These are phyloP conservation scores for Triangularia verruculosa DNA, from an alignment of 2,329 filamentous ascomycete genomes.

Conservation along the genomic window DNA sequence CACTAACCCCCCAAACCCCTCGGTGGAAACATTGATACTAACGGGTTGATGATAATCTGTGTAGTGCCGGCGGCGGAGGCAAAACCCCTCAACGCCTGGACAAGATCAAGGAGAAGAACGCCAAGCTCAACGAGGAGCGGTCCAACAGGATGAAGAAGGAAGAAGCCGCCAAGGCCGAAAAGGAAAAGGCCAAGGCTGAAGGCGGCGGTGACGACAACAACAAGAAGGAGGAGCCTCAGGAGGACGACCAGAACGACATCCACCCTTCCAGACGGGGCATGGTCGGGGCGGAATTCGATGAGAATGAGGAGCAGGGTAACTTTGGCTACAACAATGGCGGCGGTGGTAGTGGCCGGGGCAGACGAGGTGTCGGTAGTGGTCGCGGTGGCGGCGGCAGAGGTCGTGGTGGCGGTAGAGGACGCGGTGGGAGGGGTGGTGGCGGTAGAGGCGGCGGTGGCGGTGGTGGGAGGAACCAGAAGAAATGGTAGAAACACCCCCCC, in stretches of 20 bases:
- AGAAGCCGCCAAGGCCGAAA: conserved; percentile 39
- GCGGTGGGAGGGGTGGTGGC: conserved; percentile 10
- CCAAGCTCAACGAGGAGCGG: conserved; percentile 70
- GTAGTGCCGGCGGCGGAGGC: conserved; percentile 77
- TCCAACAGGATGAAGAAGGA: conserved; percentile 45
- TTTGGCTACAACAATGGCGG: conserved; percentile 7
- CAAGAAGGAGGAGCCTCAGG: conserved; percentile 26
- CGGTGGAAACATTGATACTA: neutral
- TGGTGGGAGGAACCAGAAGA: neutral
- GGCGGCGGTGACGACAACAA: conserved; percentile 25
- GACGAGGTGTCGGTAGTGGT: conserved; percentile 8
- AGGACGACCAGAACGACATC: conserved; percentile 36
- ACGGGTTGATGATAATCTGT: neutral
- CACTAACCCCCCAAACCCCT: conserved; percentile 1
- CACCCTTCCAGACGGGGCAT: conserved; percentile 51
- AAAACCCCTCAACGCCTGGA: conserved; percentile 69
- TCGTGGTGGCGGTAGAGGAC: conserved; percentile 10
- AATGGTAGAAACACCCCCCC: too few relatives aligned
- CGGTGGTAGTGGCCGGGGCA: neutral
- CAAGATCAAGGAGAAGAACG: conserved; percentile 83
- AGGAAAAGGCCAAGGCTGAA: conserved; percentile 33
- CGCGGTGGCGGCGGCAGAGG: conserved; percentile 9
- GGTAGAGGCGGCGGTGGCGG: neutral
- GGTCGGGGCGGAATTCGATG: conserved; percentile 14
- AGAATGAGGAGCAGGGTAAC: conserved; percentile 9